Base-by-base conservation (phyloP, 2,329 filamentous ascomycete species). In the Xylaria sp. region DNA sequence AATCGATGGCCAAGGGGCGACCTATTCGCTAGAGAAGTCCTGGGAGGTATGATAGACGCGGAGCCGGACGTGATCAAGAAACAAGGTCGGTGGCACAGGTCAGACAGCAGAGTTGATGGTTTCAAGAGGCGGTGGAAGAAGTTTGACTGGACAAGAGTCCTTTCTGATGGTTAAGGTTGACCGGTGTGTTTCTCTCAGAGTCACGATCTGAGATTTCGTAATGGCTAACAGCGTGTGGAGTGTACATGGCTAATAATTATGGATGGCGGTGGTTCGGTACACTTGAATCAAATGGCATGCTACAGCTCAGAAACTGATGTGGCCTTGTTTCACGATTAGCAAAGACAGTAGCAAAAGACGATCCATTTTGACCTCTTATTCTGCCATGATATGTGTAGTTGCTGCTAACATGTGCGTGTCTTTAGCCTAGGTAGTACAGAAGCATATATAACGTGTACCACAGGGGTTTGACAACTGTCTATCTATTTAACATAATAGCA, bases 1-100 rank as follows among this genome's bases (percentile, higher is more conserved):
- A 87, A 89, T 58, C 85, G 90, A 60, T 99, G 96, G 96, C 97
- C 97, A 0, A 89, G 87, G 75, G 95, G 95, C 0, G 96, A 99
- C 80, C 80, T 98, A 20, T 99, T 99, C 79, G 96, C 96, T 1
- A 85, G 96, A 64, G 96, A 98, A 82, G 89, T 97, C 7, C 85
- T 99, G 46, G 96, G 94, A 0, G 96, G 95, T 2, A 98, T 99
- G 90, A 81, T 98, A 62, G 94, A 97, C 80, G 86, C 89, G 28
- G 93, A 90, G 71, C 89, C 92, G 2, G 91, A 97, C 73, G 85
- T 97, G 15, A 91, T 97, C 73, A 98, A 96, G 86, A 92, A 90
- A 80, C 94, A 98, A 81, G 96, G 95, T 0, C 85, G 91, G 66
- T 99, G 96, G 96, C 86, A 85, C 18, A 89, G 88, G 78, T 88